Conservation (phyloP, 2,329 filamentous ascomycete genomes). For the Colletotrichum cordylinicola region DNA sequence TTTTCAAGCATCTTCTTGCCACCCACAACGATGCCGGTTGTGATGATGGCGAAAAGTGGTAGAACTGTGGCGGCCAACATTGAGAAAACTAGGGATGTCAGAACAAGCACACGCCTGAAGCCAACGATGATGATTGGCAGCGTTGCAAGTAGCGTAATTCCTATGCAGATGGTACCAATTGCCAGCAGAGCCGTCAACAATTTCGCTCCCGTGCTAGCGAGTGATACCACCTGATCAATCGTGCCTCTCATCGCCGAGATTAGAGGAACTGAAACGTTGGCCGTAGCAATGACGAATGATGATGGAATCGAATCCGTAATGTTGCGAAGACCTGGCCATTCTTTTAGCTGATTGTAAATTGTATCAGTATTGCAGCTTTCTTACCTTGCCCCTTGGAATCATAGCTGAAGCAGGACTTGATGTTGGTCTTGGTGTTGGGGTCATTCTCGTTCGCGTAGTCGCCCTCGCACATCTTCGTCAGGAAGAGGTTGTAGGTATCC, state of each 20-base stretch:
- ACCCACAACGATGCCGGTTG: conserved; percentile 20
- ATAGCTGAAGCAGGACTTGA: conserved; percentile 20
- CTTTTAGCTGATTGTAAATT: not conserved
- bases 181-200: conserved; percentile 24
- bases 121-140: conserved; percentile 19
- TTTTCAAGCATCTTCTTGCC: conserved; percentile 4
- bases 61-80: conserved; percentile 11
- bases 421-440: conserved; percentile 5
- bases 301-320: conserved; percentile 27
- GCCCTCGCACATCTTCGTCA: conserved; percentile 27
- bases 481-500: conserved; percentile 26
- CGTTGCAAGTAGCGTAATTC: conserved; percentile 23
- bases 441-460: conserved; percentile 12
- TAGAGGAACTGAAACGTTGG: conserved; percentile 27
- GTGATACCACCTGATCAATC: conserved; percentile 16
- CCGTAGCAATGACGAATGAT: conserved; percentile 23
- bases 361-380: not conserved
- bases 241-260: conserved; percentile 19
- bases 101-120: conserved; percentile 13
- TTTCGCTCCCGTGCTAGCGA: conserved; percentile 21
- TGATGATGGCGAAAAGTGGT: conserved; percentile 16
- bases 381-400: conserved; percentile 6
- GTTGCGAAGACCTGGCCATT: conserved; percentile 21
- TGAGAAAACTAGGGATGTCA: conserved; percentile 15
- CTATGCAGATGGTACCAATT: conserved; percentile 17